Percentiles rank a stretch among this genome's conserved stretches.
phyloP scores from a whole-genome alignment of 75 land plant genomes.

The Picea sitchensis region DNA sequence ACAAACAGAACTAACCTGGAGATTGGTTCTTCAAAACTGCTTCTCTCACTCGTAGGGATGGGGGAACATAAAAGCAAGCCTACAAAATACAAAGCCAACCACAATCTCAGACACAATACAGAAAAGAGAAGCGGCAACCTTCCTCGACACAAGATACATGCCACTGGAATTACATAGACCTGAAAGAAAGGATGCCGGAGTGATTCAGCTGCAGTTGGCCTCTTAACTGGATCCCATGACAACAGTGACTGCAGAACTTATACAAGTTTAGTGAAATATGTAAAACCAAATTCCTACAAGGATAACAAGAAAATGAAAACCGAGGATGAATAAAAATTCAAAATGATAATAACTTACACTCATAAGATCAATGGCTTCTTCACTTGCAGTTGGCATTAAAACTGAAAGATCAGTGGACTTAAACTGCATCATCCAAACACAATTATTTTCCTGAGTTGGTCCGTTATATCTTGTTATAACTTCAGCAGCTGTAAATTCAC shows the following conservation, averaged over 20 bases:
- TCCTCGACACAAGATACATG: background rate
- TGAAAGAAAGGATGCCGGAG: constrained; percentile 55
- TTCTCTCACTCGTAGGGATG: constrained; percentile 8
- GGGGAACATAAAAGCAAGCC: constrained; percentile 3
- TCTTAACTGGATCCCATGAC: constrained; percentile 44
- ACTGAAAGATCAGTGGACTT: constrained; percentile 25
- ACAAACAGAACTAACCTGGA: background rate
- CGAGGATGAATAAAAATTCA: background rate
- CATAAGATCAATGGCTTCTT: constrained; percentile 46
- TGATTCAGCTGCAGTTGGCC: constrained; percentile 47
- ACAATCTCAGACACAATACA: background rate
- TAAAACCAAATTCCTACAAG: background rate
- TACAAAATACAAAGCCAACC: background rate
- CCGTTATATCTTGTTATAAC: background rate
- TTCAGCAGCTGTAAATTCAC: background rate
- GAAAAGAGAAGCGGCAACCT: background rate
- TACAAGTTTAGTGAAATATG: background rate
- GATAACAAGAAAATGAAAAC: background rate
- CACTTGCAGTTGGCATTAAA: constrained; percentile 43
- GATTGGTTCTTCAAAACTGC: background rate
- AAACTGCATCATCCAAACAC: constrained; percentile 23
- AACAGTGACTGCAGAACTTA: constrained; percentile 26
- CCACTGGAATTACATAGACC: constrained; percentile 12
- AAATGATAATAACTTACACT: constrained; percentile 19
- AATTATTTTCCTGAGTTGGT: background rate